Evolutionary conservation across 78 protist species (phyloP).

Genomic region (Guillardia theta): DNA sequence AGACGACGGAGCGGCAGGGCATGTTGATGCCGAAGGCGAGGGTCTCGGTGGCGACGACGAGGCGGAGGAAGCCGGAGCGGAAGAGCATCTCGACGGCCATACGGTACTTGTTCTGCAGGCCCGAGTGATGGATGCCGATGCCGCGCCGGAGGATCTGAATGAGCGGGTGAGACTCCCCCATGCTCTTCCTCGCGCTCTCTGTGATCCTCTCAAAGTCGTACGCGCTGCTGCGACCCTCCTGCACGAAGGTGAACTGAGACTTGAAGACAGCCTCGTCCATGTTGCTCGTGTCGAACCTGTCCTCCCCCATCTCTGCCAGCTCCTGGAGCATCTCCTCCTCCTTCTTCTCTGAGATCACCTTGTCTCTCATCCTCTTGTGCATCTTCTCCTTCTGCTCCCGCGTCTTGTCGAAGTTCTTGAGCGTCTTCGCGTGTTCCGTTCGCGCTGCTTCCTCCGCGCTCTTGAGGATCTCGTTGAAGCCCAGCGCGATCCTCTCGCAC

Average conservation of each 20-base stretch:
- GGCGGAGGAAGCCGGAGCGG: constrained; percentile 25
- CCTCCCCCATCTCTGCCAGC: neutral
- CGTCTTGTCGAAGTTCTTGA: neutral
- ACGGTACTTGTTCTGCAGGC: constrained; percentile 43
- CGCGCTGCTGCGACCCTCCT: constrained; percentile 6
- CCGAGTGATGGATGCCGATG: constrained; percentile 16
- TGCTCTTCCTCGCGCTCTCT: constrained; percentile 7
- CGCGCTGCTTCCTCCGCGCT: neutral
- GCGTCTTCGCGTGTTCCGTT: neutral
- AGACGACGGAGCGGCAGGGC: constrained; percentile 41
- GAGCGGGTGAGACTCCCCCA: constrained; percentile 24
- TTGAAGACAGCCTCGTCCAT: neutral
- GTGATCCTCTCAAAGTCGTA: constrained; percentile 35
- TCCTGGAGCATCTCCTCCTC: constrained; percentile 15
- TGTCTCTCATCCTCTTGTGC: constrained; percentile 6
- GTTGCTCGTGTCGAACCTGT: neutral
- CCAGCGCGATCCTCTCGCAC: constrained; percentile 11
- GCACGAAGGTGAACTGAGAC: constrained; percentile 17
- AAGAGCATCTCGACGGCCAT: constrained; percentile 41
- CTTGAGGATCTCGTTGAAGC: constrained; percentile 5
- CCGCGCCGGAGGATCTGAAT: constrained; percentile 29
- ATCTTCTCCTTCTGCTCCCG: neutral
- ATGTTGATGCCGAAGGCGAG: constrained; percentile 42
- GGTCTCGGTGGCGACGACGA: neutral
- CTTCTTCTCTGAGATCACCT: neutral